Percentiles rank a stretch among this genome's conserved stretches.
These are phyloP conservation scores for Colletotrichum incanum DNA, from an alignment of 2,329 filamentous ascomycete species.

Conservation along the genomic window DNA sequence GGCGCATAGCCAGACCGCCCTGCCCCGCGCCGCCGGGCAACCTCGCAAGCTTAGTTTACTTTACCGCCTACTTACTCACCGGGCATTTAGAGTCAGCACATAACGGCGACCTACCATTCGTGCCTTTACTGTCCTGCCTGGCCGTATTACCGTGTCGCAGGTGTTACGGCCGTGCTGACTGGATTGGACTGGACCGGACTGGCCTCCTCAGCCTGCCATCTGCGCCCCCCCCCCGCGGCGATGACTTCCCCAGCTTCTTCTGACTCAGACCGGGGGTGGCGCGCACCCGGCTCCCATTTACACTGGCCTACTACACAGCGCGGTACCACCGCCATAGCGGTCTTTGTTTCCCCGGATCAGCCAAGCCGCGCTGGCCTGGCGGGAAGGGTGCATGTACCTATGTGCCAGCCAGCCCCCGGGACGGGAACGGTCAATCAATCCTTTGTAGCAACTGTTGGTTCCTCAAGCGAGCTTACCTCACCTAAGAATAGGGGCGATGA, in stretches of 20 bases:
- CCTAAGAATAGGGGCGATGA: constrained; percentile 3
- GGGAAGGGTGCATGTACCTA: neutral
- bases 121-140: constrained; percentile 1
- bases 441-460: constrained; percentile 30
- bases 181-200: neutral
- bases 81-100: constrained; percentile 1
- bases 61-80: neutral
- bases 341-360: constrained; percentile 37
- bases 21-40: neutral
- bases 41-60: constrained; percentile 16
- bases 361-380: constrained; percentile 9
- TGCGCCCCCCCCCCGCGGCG: constrained; percentile 15
- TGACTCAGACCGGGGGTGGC: constrained; percentile 42
- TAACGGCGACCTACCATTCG: constrained; percentile 6
- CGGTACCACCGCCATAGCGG: constrained; percentile 8
- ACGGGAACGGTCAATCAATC: constrained; percentile 30
- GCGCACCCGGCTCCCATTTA: constrained; percentile 23
- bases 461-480: constrained; percentile 5
- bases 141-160: constrained; percentile 1
- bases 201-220: neutral
- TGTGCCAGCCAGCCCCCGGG: constrained; percentile 13
- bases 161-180: constrained; percentile 26
- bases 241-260: constrained; percentile 31
- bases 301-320: neutral
- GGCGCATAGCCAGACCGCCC: constrained; percentile 31